These are phyloP conservation scores for Fraxinus ornus DNA, from an alignment of 305 asterid genomes.

Conservation along the genomic window DNA sequence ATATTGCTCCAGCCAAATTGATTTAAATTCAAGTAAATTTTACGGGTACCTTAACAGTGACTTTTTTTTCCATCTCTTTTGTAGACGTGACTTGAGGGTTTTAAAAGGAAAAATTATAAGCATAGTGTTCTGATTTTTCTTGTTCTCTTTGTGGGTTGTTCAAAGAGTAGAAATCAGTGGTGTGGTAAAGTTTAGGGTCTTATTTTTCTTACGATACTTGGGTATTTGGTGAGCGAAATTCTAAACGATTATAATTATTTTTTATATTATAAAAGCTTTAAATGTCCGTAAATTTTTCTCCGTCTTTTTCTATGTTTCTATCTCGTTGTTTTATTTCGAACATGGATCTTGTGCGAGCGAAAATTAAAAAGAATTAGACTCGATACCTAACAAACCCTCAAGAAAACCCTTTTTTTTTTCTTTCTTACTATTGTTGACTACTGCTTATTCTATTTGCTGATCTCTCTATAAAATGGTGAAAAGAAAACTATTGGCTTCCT, in stretches of 20 bases:
- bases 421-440: neutral
- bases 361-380: neutral
- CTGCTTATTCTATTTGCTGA: neutral
- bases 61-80: too few species aligned
- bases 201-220: too few species aligned
- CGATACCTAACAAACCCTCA: neutral
- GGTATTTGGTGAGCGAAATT: too few species aligned
- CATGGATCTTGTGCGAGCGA: neutral
- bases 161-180: too few species aligned
- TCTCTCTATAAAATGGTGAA: neutral
- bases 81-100: neutral
- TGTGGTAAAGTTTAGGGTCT: too few species aligned
- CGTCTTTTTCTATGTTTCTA: too few species aligned
- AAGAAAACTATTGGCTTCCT: constrained; percentile 33
- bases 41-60: neutral
- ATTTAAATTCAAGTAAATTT: too few species aligned
- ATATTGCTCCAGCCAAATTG: too few species aligned
- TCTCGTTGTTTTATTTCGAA: neutral
- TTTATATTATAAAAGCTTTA: too few species aligned
- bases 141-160: too few species aligned
- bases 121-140: neutral
- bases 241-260: too few species aligned
- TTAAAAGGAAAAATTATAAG: neutral
- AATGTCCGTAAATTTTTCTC: too few species aligned
- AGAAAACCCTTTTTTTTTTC: neutral